Base-by-base conservation (phyloP, 225 moss, liverwort and hornwort genomes). In the Polytrichum formosum region DNA sequence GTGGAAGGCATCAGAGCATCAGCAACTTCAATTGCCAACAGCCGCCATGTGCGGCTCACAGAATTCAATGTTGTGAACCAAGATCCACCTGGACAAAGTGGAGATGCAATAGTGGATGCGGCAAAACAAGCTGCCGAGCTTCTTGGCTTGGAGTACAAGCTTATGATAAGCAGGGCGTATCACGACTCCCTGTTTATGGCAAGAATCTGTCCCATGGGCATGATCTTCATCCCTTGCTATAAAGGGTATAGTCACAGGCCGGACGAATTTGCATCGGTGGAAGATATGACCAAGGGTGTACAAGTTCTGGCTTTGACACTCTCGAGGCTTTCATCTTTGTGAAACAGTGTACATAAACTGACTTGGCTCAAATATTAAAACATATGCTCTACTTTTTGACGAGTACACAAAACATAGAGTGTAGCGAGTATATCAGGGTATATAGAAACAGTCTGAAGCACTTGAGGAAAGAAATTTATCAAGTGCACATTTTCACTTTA, bases 161-260 rank as follows among this genome's bases (percentile, higher is more conserved):
- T 84, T 26, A 94, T 98, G 92, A 87, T 92, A 3, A 98, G 98
- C 79, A 76, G 98, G 66, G 98, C 98, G 29, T 98, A 98, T 65
- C 98, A 94, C 46, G 98, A 98, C 69, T 91, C 98, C 31, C 70
- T 94, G 62, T 98, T 98, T 63, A 98, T 98, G 98, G 91, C 92
- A 29, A 87, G 92, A 75, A 64, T 98, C 68, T 67, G 91, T 20
- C 94, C 94, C 27, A 90, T 83, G 91, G 81, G 91, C 72, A 98
- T 98, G 98, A 98, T 98, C 70, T 98, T 98, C 70, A 87, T 98
- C 37, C 98, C 98, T 59, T 94, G 91, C 74, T 84, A 88, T 82
- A 91, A 84, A 81, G 97, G 98, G 0, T 91, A 79, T 74, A 98
- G 98, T 80, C 98, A 98, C 70, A 88, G 91, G 28, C 98, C 98